Conservation (phyloP, 768 basidiomycete species). For the Leucocoprinus sp. region DNA sequence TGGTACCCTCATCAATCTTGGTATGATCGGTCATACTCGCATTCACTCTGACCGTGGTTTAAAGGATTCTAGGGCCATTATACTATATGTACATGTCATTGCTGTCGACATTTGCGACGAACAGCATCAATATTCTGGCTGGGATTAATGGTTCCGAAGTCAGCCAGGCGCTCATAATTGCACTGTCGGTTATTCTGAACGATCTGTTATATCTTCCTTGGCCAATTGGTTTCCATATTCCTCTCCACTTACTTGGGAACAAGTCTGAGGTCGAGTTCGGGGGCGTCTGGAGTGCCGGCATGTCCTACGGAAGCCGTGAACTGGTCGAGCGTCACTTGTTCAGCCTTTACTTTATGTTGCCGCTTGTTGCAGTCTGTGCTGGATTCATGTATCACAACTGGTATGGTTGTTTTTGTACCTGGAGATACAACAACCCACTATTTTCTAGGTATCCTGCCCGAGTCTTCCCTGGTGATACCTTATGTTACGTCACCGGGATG, state of each 20-base stretch:
- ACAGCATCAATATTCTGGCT: constrained; percentile 97
- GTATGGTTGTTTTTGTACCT: constrained; percentile 36
- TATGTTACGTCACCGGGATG: constrained; percentile 98
- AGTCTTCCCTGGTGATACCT: constrained; percentile 92
- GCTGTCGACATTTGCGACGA: constrained; percentile 93
- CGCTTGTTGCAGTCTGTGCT: constrained; percentile 81
- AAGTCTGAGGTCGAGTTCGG: constrained; percentile 64
- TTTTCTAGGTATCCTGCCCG: constrained; percentile 84
- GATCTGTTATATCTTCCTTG: constrained; percentile 93
- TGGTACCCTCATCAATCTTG: constrained; percentile 79
- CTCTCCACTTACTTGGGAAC: constrained; percentile 60
- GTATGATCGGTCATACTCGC: constrained; percentile 34
- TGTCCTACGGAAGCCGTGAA: constrained; percentile 79
- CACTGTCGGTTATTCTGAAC: constrained; percentile 83
- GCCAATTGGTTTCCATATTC: constrained; percentile 67
- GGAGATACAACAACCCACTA: background rate
- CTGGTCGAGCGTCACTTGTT: constrained; percentile 92
- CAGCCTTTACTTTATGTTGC: constrained; percentile 95
- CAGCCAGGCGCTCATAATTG: constrained; percentile 87
- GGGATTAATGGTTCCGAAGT: constrained; percentile 97
- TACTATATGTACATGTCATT: constrained; percentile 97
- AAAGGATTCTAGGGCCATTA: constrained; percentile 58
- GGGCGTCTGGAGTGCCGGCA: constrained; percentile 75
- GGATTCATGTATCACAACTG: constrained; percentile 96
- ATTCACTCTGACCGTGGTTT: background rate